Evolutionary conservation across 2,329 filamentous ascomycete species (phyloP).

Genomic region (Ophiostoma montium): DNA sequence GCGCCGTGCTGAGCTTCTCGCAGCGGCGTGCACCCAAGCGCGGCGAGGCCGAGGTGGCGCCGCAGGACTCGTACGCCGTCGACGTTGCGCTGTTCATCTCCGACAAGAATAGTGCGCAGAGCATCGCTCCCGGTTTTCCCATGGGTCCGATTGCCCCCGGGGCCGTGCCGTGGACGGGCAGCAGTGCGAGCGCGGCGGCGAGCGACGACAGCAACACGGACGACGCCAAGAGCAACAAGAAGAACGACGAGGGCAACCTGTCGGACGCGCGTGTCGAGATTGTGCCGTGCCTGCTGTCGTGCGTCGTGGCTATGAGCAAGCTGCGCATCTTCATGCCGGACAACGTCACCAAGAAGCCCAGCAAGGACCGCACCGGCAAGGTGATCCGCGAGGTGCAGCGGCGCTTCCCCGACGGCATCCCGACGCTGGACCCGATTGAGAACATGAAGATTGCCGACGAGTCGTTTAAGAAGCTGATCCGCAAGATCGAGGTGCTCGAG

Average conservation of each 20-base stretch:
- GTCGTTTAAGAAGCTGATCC: slow-evolving; percentile 78
- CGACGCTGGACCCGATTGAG: slow-evolving; percentile 81
- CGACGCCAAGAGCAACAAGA: background rate
- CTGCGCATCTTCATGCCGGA: slow-evolving; percentile 71
- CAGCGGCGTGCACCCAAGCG: slow-evolving; percentile 48
- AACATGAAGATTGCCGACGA: slow-evolving; percentile 93
- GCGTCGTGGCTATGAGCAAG: slow-evolving; percentile 72
- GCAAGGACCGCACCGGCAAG: slow-evolving; percentile 53
- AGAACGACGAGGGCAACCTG: background rate
- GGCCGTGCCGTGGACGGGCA: slow-evolving; percentile 37
- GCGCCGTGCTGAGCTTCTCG: slow-evolving; percentile 64
- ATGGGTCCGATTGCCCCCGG: slow-evolving; percentile 45
- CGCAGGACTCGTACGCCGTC: slow-evolving; percentile 67
- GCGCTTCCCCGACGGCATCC: slow-evolving; percentile 84
- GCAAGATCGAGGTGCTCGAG: slow-evolving; percentile 95
- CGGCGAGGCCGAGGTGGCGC: slow-evolving; percentile 50
- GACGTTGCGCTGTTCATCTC: slow-evolving; percentile 62
- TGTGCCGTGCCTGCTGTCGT: slow-evolving; percentile 74
- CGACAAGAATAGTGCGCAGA: slow-evolving; percentile 28
- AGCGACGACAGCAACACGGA: background rate
- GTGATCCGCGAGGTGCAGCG: slow-evolving; percentile 64
- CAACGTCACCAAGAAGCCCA: slow-evolving; percentile 53
- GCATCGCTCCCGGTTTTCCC: slow-evolving; percentile 25
- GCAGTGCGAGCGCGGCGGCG: background rate
- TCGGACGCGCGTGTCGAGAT: slow-evolving; percentile 50